Evolutionary conservation across 2,329 filamentous ascomycete species (phyloP).

Genomic region (Hypoxylon sp.): DNA sequence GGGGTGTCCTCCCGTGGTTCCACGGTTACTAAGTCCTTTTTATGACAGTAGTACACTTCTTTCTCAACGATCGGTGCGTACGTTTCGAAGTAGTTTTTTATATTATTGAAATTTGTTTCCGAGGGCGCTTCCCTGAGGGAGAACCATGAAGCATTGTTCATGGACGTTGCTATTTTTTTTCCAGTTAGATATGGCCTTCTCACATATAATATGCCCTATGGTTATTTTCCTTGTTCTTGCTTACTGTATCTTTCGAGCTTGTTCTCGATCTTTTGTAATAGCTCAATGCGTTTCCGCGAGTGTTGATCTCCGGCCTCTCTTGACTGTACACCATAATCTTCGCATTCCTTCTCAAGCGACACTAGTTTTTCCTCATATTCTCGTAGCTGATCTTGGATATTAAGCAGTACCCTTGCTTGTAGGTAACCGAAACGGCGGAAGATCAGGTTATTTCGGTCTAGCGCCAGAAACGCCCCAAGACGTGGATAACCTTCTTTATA

Average conservation of each 20-base stretch:
- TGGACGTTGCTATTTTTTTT: conserved; percentile 15
- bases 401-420: conserved; percentile 31
- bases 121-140: conserved; percentile 7
- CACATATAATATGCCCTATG: background rate
- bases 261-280: conserved; percentile 27
- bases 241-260: conserved; percentile 35
- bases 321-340: background rate
- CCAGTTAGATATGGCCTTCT: background rate
- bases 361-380: conserved; percentile 22
- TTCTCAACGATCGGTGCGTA: background rate
- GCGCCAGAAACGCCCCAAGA: conserved; percentile 25
- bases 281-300: background rate
- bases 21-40: conserved; percentile 23
- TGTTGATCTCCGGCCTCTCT: background rate
- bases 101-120: conserved; percentile 13
- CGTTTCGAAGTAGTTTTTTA: conserved; percentile 13
- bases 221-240: background rate
- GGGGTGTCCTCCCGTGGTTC: conserved; percentile 22
- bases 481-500: conserved; percentile 23
- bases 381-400: conserved; percentile 34
- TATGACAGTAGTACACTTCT: conserved; percentile 20
- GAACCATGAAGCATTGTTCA: conserved; percentile 8
- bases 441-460: conserved; percentile 18
- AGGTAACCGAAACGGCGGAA: conserved; percentile 39
- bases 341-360: conserved; percentile 2